Base-by-base conservation (phyloP, 495 filamentous ascomycete species). In the Hyaloscypha variabilis region DNA sequence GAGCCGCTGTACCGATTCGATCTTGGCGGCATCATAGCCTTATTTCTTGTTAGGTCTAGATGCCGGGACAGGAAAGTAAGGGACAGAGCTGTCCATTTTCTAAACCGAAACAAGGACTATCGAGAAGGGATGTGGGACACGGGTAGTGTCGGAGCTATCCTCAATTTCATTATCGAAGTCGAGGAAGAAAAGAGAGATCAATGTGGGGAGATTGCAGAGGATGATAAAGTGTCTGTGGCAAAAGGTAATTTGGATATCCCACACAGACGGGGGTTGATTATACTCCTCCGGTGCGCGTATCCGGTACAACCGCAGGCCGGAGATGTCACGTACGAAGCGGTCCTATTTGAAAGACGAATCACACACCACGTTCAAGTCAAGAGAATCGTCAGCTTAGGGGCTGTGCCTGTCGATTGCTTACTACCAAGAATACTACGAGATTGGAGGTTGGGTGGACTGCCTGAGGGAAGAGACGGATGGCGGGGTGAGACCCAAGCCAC, bases 111-210 rank as follows among this genome's bases (percentile, higher is more conserved):
- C 13, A 24, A n/a, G n/a, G 29, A 59, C 14, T 42, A 52, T 53
- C 50, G 78, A 65, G 81, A 85, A 68, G 81, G 81, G 0, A 68
- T 81, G 2, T 82, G 77, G 75, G 77, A 82, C 39, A 30, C 49
- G 5, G 6, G 30, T 3, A 50, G 54, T 24, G 50, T 51, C 14
- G 50, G 23, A 24, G 1, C n/a, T 49, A 24, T 60, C 11, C 28
- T 25, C 31, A 28, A 8, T 11, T 64, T 54, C 55, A 3, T 54
- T 8, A 52, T 42, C 28, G 36, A 57, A 10, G 0, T 68, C 6
- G 66, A 68, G 23, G 57, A 51, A 3, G 50, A 60, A 31, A 62
- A 56, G 2, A 58, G 56, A 11, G 57, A 39, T 53, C 36, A 51
- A 25, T 26, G 50, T 24, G 60, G 39, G 25, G 51, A 29, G 8